Base-by-base conservation (phyloP, 139 green algal species). In the Chlorella vulgaris region DNA sequence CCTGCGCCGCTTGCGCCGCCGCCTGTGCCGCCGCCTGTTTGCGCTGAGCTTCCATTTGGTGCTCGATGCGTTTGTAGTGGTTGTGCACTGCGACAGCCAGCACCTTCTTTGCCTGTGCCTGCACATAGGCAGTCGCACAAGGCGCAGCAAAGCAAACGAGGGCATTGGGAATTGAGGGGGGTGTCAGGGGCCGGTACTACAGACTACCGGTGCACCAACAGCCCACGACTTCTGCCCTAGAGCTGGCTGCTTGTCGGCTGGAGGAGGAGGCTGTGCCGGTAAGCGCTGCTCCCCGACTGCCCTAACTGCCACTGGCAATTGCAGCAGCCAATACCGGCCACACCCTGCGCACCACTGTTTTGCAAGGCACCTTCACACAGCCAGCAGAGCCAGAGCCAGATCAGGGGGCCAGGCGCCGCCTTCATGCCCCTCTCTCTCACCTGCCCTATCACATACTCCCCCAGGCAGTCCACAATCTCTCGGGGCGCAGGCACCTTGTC, bases 51-150 rank as follows among this genome's bases (percentile, higher is more conserved):
- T 86, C 78, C 58, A 81, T 51, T 43, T 89, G 84, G 40, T 88
- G 76, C 77, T 71, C 67, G 8, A 97, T 55, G 8, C 94, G 88
- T 88, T 94, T 95, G 91, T 96, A 98, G 86, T 98, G 94, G 86
- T 97, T 97, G 87, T 97, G 88, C 75, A 96, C 92, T 13, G 92
- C 94, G 7, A 98, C 94, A 6, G 93, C 87, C 71, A 98, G 88
- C 61, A 90, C 82, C 88, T 91, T 89, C 79, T 97, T 97, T 43
- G 92, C 94, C 7, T 88, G 43, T 5, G 69, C 53, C 79, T 83
- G 77, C 66, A 51, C 31, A 26, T 38, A 18, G 61, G 61, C 10
- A 43, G 22, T 1, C 63, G 42, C 2, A 33, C 4, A 42, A n/a
- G n/a, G n/a, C n/a, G n/a, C n/a, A n/a, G n/a, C n/a, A n/a, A n/a